Conservation (phyloP, 2,329 filamentous ascomycete species). For the Cercospora zeae-maydis region DNA sequence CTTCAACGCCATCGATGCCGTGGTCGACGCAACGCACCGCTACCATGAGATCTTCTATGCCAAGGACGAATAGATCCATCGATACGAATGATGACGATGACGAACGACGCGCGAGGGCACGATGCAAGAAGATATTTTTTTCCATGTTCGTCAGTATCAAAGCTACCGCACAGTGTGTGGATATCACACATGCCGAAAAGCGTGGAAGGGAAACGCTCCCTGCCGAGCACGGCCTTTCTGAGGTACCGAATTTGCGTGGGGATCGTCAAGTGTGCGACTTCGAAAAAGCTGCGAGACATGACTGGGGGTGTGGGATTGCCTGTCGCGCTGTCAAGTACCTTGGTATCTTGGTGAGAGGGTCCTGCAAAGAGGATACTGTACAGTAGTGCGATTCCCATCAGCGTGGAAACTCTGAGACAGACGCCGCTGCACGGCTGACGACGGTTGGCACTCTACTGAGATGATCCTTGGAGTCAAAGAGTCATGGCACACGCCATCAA, state of each 20-base stretch:
- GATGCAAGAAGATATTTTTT: background rate
- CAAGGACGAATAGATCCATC: constrained; percentile 27
- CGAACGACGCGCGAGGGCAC: background rate
- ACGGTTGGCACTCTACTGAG: background rate
- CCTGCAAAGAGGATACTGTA: background rate
- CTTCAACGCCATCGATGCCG: constrained; percentile 68
- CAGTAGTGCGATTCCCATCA: background rate
- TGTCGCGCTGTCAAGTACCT: background rate
- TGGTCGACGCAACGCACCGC: constrained; percentile 82
- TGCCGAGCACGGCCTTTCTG: background rate
- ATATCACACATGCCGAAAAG: background rate
- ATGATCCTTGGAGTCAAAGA: background rate
- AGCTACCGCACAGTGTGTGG: background rate
- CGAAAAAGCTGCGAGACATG: background rate
- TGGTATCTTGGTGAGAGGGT: background rate
- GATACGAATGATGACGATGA: background rate
- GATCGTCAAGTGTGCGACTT: background rate
- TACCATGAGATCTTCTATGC: constrained; percentile 78
- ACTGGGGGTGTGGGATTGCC: background rate
- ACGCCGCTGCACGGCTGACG: background rate
- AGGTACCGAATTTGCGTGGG: background rate
- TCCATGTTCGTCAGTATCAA: background rate
- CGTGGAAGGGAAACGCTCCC: background rate
- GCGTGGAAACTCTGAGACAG: constrained; percentile 1
- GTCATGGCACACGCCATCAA: background rate